Evolutionary conservation across 495 filamentous ascomycete species (phyloP), one percentile per base, ranked within the genome.

Genomic region (Hypoxylon perforatum): DNA sequence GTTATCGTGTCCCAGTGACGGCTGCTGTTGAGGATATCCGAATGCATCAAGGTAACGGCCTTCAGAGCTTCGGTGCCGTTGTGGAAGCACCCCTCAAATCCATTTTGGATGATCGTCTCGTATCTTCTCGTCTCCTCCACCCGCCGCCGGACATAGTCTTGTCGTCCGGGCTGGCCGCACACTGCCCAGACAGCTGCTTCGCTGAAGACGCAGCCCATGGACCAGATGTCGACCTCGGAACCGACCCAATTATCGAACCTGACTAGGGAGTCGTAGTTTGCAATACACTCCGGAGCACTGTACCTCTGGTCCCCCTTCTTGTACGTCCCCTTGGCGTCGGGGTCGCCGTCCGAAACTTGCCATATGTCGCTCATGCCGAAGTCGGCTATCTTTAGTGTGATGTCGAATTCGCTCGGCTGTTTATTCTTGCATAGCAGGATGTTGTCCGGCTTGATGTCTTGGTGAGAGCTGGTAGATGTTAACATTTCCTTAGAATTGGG

Each of bases 121-220:
- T 21, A 21, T 23, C 44, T 17, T 47, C 12, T 6, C 1, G 44
- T 47, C 44, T 47, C 44, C 4, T 47, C 19, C 7, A 23, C 5
- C 9, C 44, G 44, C 15, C 44, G 18, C 11, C 25, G 14, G 19
- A 22, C 2, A 23, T 47, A 47, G 9, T 28, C 19, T 17, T 47
- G 19, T 28, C 11, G 44, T 10, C 44, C 44, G 14, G 18, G 18
- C 19, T 47, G 18, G 44, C 44, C 44, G 12, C 44, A 47, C 2
- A 47, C 44, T 5, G 44, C 44, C 44, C 44, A 47, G 12, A 47
- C 44, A 8, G 44, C 44, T 4, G 44, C 44, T n/a, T 47, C 44
- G 19, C 44, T 47, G 19, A 47, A 47, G 44, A 47, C 44, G 19
- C 44, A 47, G 1, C 44, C 44, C 22, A 47, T 12, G n/a, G 44